phyloP scores from a whole-genome alignment of 345 rosid genomes.

The Durio zibethinus region DNA sequence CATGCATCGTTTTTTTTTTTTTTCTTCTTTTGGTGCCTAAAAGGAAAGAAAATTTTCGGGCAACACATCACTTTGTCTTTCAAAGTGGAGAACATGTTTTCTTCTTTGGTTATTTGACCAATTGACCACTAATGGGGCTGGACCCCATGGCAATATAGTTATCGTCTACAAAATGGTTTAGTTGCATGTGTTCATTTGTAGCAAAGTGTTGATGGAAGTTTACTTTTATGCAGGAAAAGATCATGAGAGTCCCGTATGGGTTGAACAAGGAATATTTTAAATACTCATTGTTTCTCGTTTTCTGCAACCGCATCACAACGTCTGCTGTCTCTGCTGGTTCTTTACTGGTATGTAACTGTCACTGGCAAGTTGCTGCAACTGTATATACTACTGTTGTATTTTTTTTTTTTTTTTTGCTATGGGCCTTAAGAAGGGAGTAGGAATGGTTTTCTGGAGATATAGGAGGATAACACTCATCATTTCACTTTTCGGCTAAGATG shows the following conservation, averaged over 20 bases:
- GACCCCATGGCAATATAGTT: too few species aligned
- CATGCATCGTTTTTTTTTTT: too few species aligned
- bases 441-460: not conserved
- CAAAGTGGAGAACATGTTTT: too few species aligned
- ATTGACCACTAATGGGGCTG: too few species aligned
- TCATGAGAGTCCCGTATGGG: slow-evolving; percentile 94
- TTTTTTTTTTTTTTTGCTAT: not conserved
- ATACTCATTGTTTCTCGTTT: slow-evolving; percentile 85
- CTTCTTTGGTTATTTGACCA: too few species aligned
- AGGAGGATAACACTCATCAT: not conserved
- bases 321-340: slow-evolving; percentile 81
- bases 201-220: slow-evolving; percentile 10
- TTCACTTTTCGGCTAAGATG: not conserved
- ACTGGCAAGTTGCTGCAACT: not conserved
- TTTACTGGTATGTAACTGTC: slow-evolving; percentile 48
- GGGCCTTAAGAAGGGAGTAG: not conserved
- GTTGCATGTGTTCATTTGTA: not conserved
- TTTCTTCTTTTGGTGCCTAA: too few species aligned
- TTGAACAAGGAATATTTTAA: slow-evolving; percentile 68
- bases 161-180: not conserved
- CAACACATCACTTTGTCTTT: too few species aligned
- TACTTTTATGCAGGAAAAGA: slow-evolving; percentile 62
- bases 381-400: not conserved
- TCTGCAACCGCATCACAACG: slow-evolving; percentile 86
- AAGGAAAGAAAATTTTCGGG: too few species aligned